phyloP scores from a whole-genome alignment of 805 yeast genomes.

The Teunomyces tritomae region DNA sequence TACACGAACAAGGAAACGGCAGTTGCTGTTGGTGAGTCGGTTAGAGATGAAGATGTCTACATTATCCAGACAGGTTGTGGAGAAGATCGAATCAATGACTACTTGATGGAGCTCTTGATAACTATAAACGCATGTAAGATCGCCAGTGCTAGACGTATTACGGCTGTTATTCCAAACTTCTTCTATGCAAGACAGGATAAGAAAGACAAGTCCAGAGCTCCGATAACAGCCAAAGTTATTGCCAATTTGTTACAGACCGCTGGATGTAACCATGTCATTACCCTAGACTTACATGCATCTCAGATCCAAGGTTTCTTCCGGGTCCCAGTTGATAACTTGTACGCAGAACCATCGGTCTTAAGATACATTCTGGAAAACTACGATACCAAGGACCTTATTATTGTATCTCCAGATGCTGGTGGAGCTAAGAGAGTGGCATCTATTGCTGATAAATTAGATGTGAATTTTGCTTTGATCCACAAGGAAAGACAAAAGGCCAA shows the following conservation, averaged over 20 bases:
- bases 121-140: slow-evolving; percentile 92
- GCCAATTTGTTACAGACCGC: slow-evolving; percentile 91
- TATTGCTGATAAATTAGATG: slow-evolving; percentile 85
- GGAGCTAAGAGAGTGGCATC: slow-evolving; percentile 98
- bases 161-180: slow-evolving; percentile 93
- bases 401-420: slow-evolving; percentile 98
- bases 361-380: slow-evolving; percentile 72
- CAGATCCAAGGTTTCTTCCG: slow-evolving; percentile 97
- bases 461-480: slow-evolving; percentile 93
- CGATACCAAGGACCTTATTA: slow-evolving; percentile 58
- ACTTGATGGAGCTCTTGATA: slow-evolving; percentile 80
- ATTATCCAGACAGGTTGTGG: slow-evolving; percentile 86
- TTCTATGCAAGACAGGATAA: slow-evolving; percentile 98
- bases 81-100: slow-evolving; percentile 70
- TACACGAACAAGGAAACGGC: slow-evolving; percentile 88
- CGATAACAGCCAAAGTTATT: slow-evolving; percentile 90
- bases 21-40: slow-evolving; percentile 78
- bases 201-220: slow-evolving; percentile 94
- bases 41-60: slow-evolving; percentile 87
- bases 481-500: slow-evolving; percentile 94
- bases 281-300: slow-evolving; percentile 96
- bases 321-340: slow-evolving; percentile 92
- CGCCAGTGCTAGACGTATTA: slow-evolving; percentile 92
- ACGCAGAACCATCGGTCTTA: slow-evolving; percentile 90
- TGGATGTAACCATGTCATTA: slow-evolving; percentile 93